A percentile compares a stretch with the other conserved stretches of the same genome.
Conservation (phyloP, 139 green algal species). For the Monoraphidium neglectum region DNA sequence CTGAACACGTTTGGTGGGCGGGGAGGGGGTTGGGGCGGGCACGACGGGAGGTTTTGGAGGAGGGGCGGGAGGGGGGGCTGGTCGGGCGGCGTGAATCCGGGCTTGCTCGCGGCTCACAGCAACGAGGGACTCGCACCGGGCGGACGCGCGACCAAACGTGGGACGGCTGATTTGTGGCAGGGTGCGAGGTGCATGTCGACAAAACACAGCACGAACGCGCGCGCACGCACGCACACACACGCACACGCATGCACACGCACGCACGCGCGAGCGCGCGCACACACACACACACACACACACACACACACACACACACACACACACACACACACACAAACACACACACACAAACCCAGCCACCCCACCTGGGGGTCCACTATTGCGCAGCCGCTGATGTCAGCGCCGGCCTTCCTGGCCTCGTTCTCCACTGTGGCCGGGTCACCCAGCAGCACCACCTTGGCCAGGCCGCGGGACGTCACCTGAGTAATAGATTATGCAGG, state of each 20-base stretch:
- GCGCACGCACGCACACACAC: not conserved
- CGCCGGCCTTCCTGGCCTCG: constrained; percentile 52
- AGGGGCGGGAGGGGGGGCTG: not conserved
- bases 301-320: too few relatives aligned
- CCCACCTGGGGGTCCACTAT: constrained; percentile 62
- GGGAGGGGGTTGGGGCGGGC: not conserved
- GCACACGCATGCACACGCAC: not conserved
- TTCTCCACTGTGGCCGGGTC: constrained; percentile 47
- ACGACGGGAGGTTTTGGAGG: not conserved
- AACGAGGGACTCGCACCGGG: not conserved
- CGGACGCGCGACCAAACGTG: too few relatives aligned
- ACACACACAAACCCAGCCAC: not conserved
- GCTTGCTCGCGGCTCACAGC: too few relatives aligned
- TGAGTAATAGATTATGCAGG: constrained; percentile 33
- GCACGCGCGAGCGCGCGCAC: too few relatives aligned
- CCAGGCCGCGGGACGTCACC: constrained; percentile 58
- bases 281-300: too few relatives aligned
- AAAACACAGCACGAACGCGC: not conserved
- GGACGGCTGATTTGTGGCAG: too few relatives aligned
- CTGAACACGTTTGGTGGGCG: constrained; percentile 52
- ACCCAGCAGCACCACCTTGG: constrained; percentile 80
- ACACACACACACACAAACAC: not conserved
- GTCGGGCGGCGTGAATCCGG: not conserved
- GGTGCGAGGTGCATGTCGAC: too few relatives aligned
- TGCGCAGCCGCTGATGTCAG: constrained; percentile 63